These are phyloP conservation scores for Zygosaccharomyces lentus DNA, from an alignment of 805 yeast species.

Conservation along the genomic window DNA sequence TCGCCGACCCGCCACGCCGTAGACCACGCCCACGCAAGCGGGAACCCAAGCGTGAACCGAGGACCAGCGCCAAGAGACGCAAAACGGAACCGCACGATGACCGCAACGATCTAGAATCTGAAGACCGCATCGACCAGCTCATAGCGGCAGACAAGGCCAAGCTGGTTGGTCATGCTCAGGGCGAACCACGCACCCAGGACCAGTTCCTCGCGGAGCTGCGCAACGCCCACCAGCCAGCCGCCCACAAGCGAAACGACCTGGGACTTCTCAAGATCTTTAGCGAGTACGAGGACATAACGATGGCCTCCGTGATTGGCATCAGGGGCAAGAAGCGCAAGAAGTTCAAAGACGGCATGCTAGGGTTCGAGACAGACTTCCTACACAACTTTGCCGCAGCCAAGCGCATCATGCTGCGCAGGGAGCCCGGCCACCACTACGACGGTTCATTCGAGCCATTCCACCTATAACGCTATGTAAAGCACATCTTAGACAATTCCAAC, in stretches of 20 bases:
- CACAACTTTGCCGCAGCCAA: constrained; percentile 25
- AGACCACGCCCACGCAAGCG: constrained; percentile 3
- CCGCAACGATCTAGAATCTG: constrained; percentile 7
- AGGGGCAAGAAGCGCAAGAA: constrained; percentile 36
- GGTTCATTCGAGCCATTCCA: constrained; percentile 2
- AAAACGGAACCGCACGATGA: constrained; percentile 2
- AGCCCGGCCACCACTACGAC: not conserved
- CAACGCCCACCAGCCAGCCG: constrained; percentile 20
- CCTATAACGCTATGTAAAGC: constrained; percentile 8
- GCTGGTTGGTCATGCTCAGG: constrained; percentile 8
- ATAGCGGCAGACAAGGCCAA: constrained; percentile 16
- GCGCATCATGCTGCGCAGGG: constrained; percentile 15
- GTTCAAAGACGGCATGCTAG: constrained; percentile 31
- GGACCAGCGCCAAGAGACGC: not conserved
- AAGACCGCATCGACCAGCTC: constrained; percentile 14
- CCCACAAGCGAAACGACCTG: constrained; percentile 27
- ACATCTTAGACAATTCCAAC: constrained; percentile 13
- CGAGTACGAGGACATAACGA: constrained; percentile 34
- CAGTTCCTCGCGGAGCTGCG: constrained; percentile 24
- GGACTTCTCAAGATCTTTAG: constrained; percentile 33
- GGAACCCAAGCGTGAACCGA: not conserved
- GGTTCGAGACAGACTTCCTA: constrained; percentile 34
- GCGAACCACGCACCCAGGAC: constrained; percentile 19
- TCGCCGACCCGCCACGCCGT: not conserved
- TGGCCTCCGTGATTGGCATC: constrained; percentile 36